Conservation (phyloP, 1,284 basidiomycete species). For the Rhodotorula sp. region DNA sequence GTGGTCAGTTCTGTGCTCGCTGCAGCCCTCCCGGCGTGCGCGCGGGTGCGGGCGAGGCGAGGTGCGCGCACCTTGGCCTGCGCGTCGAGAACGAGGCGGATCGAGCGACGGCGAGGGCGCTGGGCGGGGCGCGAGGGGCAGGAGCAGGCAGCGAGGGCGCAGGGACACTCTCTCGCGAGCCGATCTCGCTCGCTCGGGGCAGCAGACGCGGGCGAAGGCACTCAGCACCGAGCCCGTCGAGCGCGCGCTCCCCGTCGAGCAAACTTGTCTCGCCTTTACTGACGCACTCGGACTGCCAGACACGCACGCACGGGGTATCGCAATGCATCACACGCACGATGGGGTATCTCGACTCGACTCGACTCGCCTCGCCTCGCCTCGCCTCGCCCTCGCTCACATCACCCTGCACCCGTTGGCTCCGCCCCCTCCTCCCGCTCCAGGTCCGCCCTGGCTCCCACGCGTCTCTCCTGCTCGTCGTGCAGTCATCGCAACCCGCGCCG, state of each 20-base stretch:
- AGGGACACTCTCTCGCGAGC: too few species aligned
- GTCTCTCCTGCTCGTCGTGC: slow-evolving; percentile 65
- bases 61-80: background rate
- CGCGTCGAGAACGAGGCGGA: background rate
- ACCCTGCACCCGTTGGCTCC: background rate
- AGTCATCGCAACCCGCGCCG: slow-evolving; percentile 76
- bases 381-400: slow-evolving; percentile 8
- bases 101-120: background rate
- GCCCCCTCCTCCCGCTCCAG: slow-evolving; percentile 1
- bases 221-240: too few species aligned
- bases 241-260: too few species aligned
- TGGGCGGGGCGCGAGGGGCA: background rate
- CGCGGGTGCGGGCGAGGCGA: background rate
- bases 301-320: too few species aligned
- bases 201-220: too few species aligned
- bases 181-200: too few species aligned
- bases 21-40: background rate
- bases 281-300: too few species aligned
- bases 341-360: too few species aligned
- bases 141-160: background rate
- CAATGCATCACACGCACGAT: too few species aligned
- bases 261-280: too few species aligned
- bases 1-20: background rate
- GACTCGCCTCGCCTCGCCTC: background rate
- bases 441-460: slow-evolving; percentile 23